Evolutionary conservation across 176 grass and related monocot species (phyloP), one percentile per base, ranked within the genome.

Genomic region (Eleusine indica): DNA sequence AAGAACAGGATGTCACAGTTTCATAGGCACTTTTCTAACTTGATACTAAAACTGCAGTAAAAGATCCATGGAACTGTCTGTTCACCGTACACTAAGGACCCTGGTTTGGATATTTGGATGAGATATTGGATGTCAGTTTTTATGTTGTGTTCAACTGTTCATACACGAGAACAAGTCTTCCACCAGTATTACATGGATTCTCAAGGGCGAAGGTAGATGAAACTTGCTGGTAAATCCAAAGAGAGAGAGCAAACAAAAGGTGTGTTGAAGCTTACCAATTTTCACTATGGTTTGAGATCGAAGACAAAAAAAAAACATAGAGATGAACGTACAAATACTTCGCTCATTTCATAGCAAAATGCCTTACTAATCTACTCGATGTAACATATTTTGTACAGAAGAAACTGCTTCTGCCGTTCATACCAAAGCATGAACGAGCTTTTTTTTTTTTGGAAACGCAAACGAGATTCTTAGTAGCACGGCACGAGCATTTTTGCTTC

Each of bases 401-500:
- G 14, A 68, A 19, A 21, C 57, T 60, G 19, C 3, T 80, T 18
- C 9, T 19, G 35, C 25, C 30, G 15, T 14, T 49, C 35, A 46
- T 3, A 82, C 29, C 0, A 22, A 66, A 51, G 16, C 9, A 65
- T 17, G 29, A 29, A 30, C 4, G 9, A 17, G 41, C 21, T 18
- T 88, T 2, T 35, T 35, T 32, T 35, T 35, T 35, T 35, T 35
- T 35, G 1, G 32, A 35, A 35, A 35, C 32, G 32, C 32, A 35
- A 35, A 35, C 32, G 32, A 35, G 17, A 29, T 83, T 29, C 39
- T 83, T 32, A 89, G 21, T 19, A 73, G 66, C 80, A 83, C 11
- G 69, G 62, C 66, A 88, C 74, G 9, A 75, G 21, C 86, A 91
- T 89, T 64, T n/a, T 92, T 17, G 82, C 89, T 79, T 97, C 94